Evolutionary conservation across 2,329 filamentous ascomycete genomes (phyloP).

Genomic region (Phyllachora maydis): DNA sequence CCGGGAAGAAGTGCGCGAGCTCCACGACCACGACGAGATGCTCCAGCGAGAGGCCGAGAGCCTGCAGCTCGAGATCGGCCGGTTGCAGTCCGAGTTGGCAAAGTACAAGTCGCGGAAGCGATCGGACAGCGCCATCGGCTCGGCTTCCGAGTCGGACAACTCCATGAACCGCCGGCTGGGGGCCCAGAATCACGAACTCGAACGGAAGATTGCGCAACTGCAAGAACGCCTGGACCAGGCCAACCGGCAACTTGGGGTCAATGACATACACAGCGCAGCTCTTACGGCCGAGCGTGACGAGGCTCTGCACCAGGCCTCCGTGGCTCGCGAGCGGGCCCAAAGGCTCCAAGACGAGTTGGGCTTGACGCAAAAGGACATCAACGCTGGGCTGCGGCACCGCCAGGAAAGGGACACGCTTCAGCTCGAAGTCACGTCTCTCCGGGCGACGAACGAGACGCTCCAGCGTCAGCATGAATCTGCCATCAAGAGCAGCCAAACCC

Average conservation of each 20-base stretch:
- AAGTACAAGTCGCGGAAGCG: constrained; percentile 18
- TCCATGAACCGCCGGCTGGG: constrained; percentile 20
- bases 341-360: constrained; percentile 15
- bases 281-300: constrained; percentile 44
- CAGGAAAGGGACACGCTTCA: constrained; percentile 12
- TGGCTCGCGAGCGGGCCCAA: constrained; percentile 25
- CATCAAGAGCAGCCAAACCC: constrained; percentile 5
- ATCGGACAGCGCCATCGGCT: constrained; percentile 18
- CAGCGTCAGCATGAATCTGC: constrained; percentile 13
- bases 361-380: constrained; percentile 17
- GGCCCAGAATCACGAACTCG: constrained; percentile 14
- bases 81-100: constrained; percentile 25
- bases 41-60: constrained; percentile 31
- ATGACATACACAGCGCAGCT: constrained; percentile 41
- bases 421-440: constrained; percentile 18
- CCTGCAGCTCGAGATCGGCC: constrained; percentile 28
- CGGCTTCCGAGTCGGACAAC: constrained; percentile 20
- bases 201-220: constrained; percentile 30
- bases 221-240: constrained; percentile 40
- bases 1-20: constrained; percentile 31
- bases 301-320: constrained; percentile 37
- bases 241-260: constrained; percentile 38
- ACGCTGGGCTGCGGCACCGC: constrained; percentile 15
- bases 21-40: constrained; percentile 34
- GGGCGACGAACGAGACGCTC: constrained; percentile 17